These are phyloP conservation scores for Penicillium aurantiogriseum DNA, from an alignment of 2,329 filamentous ascomycete genomes.

Conservation along the genomic window DNA sequence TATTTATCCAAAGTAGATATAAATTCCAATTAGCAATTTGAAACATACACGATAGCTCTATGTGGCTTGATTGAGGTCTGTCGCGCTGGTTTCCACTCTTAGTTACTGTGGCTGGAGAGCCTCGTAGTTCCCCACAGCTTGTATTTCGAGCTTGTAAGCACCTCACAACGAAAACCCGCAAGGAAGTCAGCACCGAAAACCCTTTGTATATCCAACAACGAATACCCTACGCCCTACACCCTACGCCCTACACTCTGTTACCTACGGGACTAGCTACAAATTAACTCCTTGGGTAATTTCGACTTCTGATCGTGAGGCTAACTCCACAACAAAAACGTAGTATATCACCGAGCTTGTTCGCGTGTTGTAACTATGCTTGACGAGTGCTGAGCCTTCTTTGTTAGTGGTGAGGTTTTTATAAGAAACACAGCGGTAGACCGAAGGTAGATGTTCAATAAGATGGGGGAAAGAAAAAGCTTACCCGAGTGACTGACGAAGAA, in stretches of 20 bases:
- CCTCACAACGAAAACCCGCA: neutral
- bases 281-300: neutral
- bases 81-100: neutral
- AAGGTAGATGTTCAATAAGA: too few species aligned
- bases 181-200: neutral
- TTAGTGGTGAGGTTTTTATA: too few species aligned
- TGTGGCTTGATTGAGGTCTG: neutral
- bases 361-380: too few species aligned
- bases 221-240: neutral
- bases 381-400: too few species aligned
- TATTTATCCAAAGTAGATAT: neutral
- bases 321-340: neutral
- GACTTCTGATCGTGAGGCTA: slow-evolving; percentile 3
- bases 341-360: neutral
- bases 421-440: too few species aligned
- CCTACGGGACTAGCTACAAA: neutral
- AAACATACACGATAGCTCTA: neutral
- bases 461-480: too few species aligned
- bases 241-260: neutral
- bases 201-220: neutral
- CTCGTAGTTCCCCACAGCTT: neutral
- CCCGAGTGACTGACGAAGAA: too few species aligned
- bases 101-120: neutral
- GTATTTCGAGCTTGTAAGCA: neutral
- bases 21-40: accelerated